Percentiles rank a stretch among this genome's conserved stretches.
These are phyloP conservation scores for Clarkia xantiana DNA, from an alignment of 345 rosid species.

Conservation along the genomic window DNA sequence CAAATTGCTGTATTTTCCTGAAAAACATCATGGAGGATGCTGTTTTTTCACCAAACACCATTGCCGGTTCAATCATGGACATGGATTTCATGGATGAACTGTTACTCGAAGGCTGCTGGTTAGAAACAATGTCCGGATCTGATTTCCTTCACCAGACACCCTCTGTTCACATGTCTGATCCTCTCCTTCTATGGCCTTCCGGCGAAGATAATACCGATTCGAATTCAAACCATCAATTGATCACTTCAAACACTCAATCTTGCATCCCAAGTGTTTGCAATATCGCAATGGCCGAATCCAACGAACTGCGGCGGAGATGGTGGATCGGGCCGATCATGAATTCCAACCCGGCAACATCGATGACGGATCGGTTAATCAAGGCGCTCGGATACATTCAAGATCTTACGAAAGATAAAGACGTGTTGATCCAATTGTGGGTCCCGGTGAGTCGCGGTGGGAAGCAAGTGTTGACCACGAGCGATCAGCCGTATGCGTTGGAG, in stretches of 20 bases:
- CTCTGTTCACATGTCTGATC: conserved; percentile 27
- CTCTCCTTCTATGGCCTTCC: conserved; percentile 29
- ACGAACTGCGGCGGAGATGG: conserved; percentile 27
- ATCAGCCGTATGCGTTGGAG: conserved; percentile 60
- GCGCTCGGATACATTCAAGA: conserved; percentile 55
- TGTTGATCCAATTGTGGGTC: conserved; percentile 75
- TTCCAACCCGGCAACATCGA: conserved; percentile 29
- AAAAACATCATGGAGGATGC: conserved; percentile 40
- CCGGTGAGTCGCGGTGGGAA: conserved; percentile 63
- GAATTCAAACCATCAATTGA: conserved; percentile 21
- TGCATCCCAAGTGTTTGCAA: conserved; percentile 9
- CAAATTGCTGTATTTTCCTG: background rate
- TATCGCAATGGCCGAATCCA: background rate
- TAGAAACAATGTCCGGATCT: conserved; percentile 72
- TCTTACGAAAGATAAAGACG: conserved; percentile 44
- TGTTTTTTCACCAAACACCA: conserved; percentile 24
- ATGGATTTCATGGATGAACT: conserved; percentile 63
- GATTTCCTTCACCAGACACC: conserved; percentile 46
- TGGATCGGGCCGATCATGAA: conserved; percentile 58
- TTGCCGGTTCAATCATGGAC: conserved; percentile 44
- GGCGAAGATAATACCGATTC: conserved; percentile 24
- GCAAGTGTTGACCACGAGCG: conserved; percentile 43
- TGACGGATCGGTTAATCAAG: conserved; percentile 48
- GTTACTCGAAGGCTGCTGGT: conserved; percentile 84
- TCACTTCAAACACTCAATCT: conserved; percentile 10